Conservation (phyloP, 805 yeast species). For the Hanseniaspora thailandica region DNA sequence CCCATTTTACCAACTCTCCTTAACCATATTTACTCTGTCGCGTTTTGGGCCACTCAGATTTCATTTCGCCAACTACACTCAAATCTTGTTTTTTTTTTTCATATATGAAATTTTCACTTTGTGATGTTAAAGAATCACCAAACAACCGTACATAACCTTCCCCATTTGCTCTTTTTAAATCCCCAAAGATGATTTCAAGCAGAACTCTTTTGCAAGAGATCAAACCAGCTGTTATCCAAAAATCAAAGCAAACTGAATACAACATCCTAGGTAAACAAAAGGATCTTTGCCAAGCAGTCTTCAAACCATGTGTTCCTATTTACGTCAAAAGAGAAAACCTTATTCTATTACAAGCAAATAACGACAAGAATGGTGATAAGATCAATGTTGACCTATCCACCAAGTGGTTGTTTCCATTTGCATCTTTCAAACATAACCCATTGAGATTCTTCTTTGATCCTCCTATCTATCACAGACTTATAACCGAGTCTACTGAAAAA, state of each 20-base stretch:
- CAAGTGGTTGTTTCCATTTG: conserved; percentile 10
- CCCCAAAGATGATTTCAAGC: not conserved
- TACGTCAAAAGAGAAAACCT: conserved; percentile 11
- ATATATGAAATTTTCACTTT: not conserved
- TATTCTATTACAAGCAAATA: conserved; percentile 8
- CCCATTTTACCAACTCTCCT: not conserved
- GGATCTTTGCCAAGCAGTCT: conserved; percentile 10
- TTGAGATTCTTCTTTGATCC: conserved; percentile 7
- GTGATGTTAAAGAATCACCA: too few species aligned
- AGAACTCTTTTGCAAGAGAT: not conserved
- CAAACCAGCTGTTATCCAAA: not conserved
- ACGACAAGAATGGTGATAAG: not conserved
- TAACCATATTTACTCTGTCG: not conserved
- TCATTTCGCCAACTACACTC: not conserved
- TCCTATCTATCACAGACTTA: conserved; percentile 12
- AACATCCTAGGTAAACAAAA: conserved; percentile 12
- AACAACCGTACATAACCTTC: not conserved
- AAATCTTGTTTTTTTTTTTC: too few species aligned
- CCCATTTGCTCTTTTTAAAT: not conserved
- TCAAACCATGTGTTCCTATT: conserved; percentile 13
- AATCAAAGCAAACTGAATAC: conserved; percentile 7
- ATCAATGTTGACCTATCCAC: conserved; percentile 3
- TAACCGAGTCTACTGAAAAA: conserved; percentile 6
- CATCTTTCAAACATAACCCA: conserved; percentile 8
- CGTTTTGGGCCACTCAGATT: not conserved